Evolutionary conservation across 805 yeast species (phyloP), one percentile per base, ranked within the genome.

Genomic region (Lipomyces orientalis): DNA sequence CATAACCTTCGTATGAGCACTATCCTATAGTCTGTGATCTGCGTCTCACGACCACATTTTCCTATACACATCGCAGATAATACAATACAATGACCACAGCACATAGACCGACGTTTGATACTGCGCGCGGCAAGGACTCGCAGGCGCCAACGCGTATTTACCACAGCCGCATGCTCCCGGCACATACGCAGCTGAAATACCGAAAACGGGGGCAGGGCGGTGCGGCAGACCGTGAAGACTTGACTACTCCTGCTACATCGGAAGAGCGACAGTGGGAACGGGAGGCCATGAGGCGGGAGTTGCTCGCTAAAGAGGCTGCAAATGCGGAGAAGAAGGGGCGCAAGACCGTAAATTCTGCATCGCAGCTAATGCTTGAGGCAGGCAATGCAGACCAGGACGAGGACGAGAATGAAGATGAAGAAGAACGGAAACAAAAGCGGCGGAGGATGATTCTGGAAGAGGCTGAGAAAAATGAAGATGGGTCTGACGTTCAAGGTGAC

Each of bases 91-190:
- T 88, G 91, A 86, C 91, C 0, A 86, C 90, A 2, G 89, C 90
- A 9, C 90, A 87, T 73, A 83, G 89, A 75, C 90, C 91, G 0
- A 88, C 90, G 6, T 82, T 88, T 69, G 91, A 88, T 70, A 85
- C 85, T 59, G 89, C 90, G 22, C 82, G 86, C 73, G 88, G 88
- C 62, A 86, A 85, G 61, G 79, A 79, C 60, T 79, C 79, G 64
- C 73, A 76, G 66, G 76, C 80, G 8, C 76, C 78, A 4, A 85
- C 88, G 0, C 73, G 83, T 2, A 86, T 84, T 9, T 79, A 80
- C 33, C 90, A 87, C 73, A 80, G 87, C 10, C 79, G 89, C 59
- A 78, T 83, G 57, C 78, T 85, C 10, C 87, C 90, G 0, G 86
- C 86, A 0, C 89, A 88, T 65, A 81, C 80, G 43, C 81, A 81